phyloP scores from a whole-genome alignment of 2,329 filamentous ascomycete genomes.

The Acephala macrosclerotiorum region DNA sequence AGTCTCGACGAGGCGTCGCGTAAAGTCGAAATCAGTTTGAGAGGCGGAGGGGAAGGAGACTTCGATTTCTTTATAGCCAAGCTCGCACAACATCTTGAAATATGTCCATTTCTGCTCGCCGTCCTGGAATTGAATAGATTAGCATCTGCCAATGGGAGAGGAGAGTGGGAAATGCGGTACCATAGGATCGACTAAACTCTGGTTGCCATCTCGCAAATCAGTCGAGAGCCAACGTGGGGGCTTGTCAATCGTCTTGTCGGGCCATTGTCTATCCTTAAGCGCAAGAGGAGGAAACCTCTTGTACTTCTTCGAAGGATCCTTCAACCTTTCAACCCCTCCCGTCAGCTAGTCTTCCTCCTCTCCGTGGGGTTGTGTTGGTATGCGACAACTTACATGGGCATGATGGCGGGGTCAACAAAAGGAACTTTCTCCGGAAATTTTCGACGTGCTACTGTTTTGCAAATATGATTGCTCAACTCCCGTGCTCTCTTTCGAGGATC shows the following conservation, averaged over 20 bases:
- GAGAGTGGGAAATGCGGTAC: slow-evolving; percentile 53
- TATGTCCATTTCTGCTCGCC: slow-evolving; percentile 94
- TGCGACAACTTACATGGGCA: slow-evolving; percentile 34
- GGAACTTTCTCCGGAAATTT: background rate
- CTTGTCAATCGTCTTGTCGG: slow-evolving; percentile 70
- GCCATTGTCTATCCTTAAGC: slow-evolving; percentile 56
- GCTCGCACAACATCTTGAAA: slow-evolving; percentile 91
- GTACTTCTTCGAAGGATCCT: slow-evolving; percentile 81
- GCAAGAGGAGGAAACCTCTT: slow-evolving; percentile 70
- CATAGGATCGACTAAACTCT: slow-evolving; percentile 93
- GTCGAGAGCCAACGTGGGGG: slow-evolving; percentile 91
- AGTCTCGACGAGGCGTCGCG: slow-evolving; percentile 83
- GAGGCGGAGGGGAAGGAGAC: slow-evolving; percentile 95
- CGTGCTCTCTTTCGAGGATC: background rate
- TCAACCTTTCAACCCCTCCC: slow-evolving; percentile 59
- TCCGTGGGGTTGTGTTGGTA: background rate
- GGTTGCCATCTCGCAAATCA: slow-evolving; percentile 90
- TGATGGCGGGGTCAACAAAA: slow-evolving; percentile 29
- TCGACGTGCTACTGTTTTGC: background rate
- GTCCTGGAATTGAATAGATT: slow-evolving; percentile 61
- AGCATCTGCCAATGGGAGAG: background rate
- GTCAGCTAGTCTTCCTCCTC: background rate
- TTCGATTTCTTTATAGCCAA: slow-evolving; percentile 98
- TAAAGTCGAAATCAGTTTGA: slow-evolving; percentile 96
- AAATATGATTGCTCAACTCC: background rate